Conservation (phyloP, 352 stramenopile genomes). For the Peronospora farinosa region DNA sequence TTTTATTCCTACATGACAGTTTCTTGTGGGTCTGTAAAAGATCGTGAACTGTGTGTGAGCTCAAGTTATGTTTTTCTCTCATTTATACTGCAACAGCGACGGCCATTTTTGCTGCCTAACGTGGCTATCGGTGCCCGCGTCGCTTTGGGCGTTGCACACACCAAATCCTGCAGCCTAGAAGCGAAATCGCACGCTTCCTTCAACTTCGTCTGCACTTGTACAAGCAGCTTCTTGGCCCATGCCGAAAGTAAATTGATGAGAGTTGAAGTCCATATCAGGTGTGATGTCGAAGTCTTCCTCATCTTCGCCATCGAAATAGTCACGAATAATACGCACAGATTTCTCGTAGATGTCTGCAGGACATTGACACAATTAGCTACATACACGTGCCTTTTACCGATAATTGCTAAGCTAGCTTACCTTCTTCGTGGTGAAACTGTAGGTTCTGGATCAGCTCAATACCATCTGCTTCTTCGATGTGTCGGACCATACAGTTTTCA, state of each 20-base stretch:
- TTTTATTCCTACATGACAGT: constrained; percentile 6
- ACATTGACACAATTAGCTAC: not conserved
- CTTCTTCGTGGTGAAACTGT: constrained; percentile 95
- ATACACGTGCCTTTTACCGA: not conserved
- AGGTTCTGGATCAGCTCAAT: constrained; percentile 96
- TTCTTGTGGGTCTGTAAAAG: not conserved
- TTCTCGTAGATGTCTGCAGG: constrained; percentile 88
- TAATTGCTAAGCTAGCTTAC: constrained; percentile 34
- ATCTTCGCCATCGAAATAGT: constrained; percentile 96
- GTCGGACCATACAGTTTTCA: constrained; percentile 94
- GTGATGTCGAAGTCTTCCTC: constrained; percentile 89
- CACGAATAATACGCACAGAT: constrained; percentile 92
- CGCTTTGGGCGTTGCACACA: not conserved
- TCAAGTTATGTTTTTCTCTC: constrained; percentile 1
- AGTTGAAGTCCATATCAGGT: constrained; percentile 43
- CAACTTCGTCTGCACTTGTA: constrained; percentile 5
- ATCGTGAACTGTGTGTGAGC: not conserved
- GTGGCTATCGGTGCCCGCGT: not conserved
- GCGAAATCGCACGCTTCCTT: constrained; percentile 20
- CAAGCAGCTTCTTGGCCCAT: constrained; percentile 16
- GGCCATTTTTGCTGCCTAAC: constrained; percentile 1
- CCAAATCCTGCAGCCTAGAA: constrained; percentile 23
- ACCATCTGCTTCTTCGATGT: constrained; percentile 93
- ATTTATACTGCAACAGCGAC: constrained; percentile 1
- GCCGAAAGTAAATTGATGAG: constrained; percentile 66